These are phyloP conservation scores for Phaeosphaeriaceae sp. DNA, from an alignment of 2,329 filamentous ascomycete species.

Conservation along the genomic window DNA sequence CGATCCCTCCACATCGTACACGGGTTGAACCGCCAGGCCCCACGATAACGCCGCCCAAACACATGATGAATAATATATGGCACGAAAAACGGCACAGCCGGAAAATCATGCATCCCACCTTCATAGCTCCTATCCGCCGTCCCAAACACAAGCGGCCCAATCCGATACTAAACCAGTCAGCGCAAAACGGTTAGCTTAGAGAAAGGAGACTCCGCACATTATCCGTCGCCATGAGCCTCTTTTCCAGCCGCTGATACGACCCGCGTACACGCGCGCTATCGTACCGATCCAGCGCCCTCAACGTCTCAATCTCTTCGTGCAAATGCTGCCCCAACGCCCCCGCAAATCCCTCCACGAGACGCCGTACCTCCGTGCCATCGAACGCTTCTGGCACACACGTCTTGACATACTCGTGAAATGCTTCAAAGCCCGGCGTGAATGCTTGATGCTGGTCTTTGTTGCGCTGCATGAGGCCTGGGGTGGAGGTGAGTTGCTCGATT, in stretches of 20 bases:
- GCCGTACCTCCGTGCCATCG: conserved; percentile 9
- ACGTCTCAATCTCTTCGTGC: conserved; percentile 26
- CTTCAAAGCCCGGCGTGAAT: conserved; percentile 60
- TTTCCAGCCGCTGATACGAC: neutral
- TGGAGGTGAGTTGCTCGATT: conserved; percentile 59
- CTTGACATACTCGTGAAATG: conserved; percentile 31
- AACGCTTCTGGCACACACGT: conserved; percentile 3
- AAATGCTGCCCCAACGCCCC: conserved; percentile 20
- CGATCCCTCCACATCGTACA: conserved; percentile 11
- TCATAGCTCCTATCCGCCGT: conserved; percentile 39
- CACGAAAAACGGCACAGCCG: conserved; percentile 43
- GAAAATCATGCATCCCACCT: conserved; percentile 41
- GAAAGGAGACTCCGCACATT: neutral
- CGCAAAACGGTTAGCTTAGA: neutral
- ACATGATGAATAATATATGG: conserved; percentile 44
- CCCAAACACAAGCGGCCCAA: conserved; percentile 43
- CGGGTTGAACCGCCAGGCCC: conserved; percentile 46
- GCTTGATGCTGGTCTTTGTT: conserved; percentile 63
- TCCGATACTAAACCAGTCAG: conserved; percentile 13
- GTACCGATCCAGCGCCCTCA: conserved; percentile 20
- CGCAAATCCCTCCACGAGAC: conserved; percentile 25
- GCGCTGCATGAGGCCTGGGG: conserved; percentile 59
- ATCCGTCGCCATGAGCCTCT: conserved; percentile 5
- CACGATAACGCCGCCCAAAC: conserved; percentile 36
- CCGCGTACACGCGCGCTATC: conserved; percentile 12